Percentiles rank a stretch among this genome's conserved stretches.
phyloP scores from a whole-genome alignment of 169 alveolate genomes.

The Cryptosporidium felis region DNA sequence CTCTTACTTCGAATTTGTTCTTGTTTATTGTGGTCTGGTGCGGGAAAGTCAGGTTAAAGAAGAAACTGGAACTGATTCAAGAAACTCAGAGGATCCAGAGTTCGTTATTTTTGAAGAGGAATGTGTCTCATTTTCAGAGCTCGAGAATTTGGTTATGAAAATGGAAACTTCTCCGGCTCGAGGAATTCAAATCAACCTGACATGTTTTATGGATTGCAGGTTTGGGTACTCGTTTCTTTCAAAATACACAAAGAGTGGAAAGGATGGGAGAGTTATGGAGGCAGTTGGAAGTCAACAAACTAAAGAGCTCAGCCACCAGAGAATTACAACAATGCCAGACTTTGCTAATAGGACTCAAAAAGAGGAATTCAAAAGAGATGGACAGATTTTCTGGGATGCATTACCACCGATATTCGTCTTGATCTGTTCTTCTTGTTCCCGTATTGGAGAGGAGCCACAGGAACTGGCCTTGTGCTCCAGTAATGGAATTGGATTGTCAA shows the following conservation, averaged over 20 bases:
- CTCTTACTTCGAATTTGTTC: background rate
- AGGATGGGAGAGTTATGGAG: no score
- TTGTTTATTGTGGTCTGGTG: conserved; percentile 22
- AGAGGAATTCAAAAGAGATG: no score
- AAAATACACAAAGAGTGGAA: conserved; percentile 13
- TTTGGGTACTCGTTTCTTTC: conserved; percentile 28
- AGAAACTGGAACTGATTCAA: background rate
- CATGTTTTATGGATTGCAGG: conserved; percentile 64
- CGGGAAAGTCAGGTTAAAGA: background rate
- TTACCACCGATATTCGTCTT: no score
- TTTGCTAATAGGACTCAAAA: no score
- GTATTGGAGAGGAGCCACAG: conserved; percentile 1
- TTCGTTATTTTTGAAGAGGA: conserved; percentile 19
- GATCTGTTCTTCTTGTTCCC: conserved; percentile 34
- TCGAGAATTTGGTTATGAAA: conserved; percentile 1
- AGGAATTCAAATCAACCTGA: background rate
- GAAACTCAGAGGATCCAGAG: background rate
- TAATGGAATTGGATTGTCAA: conserved; percentile 47
- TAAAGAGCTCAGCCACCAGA: background rate
- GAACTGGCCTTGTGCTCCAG: conserved; percentile 36
- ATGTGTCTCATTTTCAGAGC: background rate
- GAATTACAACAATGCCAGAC: conserved; percentile 1
- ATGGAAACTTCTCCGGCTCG: background rate
- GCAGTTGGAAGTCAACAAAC: background rate
- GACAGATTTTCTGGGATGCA: no score